Conservation (phyloP, 1,284 basidiomycete species). For the Leccinum holopus region DNA sequence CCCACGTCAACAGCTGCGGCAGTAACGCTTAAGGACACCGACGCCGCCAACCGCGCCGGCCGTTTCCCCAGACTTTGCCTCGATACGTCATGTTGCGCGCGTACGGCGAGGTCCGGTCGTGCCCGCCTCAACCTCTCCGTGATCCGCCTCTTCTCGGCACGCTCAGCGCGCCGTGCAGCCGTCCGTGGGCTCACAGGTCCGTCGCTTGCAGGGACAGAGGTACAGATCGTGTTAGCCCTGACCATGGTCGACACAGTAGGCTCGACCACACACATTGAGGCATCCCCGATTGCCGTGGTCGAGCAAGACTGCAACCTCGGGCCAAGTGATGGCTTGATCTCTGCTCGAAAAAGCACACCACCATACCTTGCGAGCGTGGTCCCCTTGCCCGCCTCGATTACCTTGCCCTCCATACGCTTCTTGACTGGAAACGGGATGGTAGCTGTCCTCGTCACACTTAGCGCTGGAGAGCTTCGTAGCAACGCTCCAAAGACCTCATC, state of each 20-base stretch:
- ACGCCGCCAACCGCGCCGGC: neutral
- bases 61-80: neutral
- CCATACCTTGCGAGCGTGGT: neutral
- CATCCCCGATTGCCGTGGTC: neutral
- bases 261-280: neutral
- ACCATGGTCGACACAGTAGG: neutral
- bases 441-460: neutral
- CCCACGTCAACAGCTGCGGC: neutral
- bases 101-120: constrained; percentile 5
- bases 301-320: neutral
- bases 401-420: constrained; percentile 12
- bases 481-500: neutral
- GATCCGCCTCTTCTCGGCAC: constrained; percentile 23
- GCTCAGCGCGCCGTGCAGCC: constrained; percentile 19
- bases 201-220: neutral
- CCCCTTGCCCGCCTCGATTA: constrained; percentile 6
- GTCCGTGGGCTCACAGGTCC: constrained; percentile 18
- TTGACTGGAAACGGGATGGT: constrained; percentile 28
- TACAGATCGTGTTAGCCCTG: neutral
- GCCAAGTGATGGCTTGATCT: neutral
- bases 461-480: neutral
- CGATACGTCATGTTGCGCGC: neutral
- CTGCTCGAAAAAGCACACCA: neutral
- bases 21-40: neutral
- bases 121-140: constrained; percentile 32